A percentile compares a stretch with the other conserved stretches of the same genome.
phyloP scores from a whole-genome alignment of 2,329 filamentous ascomycete genomes.

The Alternaria triticina region DNA sequence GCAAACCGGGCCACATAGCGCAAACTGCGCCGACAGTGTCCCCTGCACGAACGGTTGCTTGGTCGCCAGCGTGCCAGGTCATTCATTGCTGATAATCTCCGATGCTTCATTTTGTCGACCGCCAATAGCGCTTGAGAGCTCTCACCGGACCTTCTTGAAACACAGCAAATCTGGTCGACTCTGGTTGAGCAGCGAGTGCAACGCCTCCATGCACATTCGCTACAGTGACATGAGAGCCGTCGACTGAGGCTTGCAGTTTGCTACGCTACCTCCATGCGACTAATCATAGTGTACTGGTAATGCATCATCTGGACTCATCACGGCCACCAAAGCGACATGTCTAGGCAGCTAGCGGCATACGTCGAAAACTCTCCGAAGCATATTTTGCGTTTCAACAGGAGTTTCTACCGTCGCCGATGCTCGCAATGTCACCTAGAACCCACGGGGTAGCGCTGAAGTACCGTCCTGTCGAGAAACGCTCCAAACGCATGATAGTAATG shows the following conservation, averaged over 20 bases:
- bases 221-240: constrained; percentile 10
- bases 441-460: background rate
- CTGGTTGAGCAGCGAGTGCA: constrained; percentile 20
- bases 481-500: background rate
- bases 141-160: constrained; percentile 22
- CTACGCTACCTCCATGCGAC: constrained; percentile 14
- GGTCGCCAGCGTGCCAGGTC: constrained; percentile 40
- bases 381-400: constrained; percentile 14
- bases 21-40: constrained; percentile 31
- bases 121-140: constrained; percentile 26
- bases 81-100: constrained; percentile 31
- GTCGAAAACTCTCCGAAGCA: constrained; percentile 24
- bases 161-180: constrained; percentile 15
- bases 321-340: constrained; percentile 7
- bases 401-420: constrained; percentile 5
- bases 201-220: constrained; percentile 9
- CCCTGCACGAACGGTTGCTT: constrained; percentile 36
- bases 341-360: constrained; percentile 17
- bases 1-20: constrained; percentile 15
- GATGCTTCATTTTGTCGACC: constrained; percentile 17
- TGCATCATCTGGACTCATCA: constrained; percentile 15
- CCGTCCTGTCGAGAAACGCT: background rate
- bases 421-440: constrained; percentile 4
- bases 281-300: constrained; percentile 16
- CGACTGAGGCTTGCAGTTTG: constrained; percentile 3